Conservation (phyloP, 305 asterid genomes). For the Striga hermonthica region DNA sequence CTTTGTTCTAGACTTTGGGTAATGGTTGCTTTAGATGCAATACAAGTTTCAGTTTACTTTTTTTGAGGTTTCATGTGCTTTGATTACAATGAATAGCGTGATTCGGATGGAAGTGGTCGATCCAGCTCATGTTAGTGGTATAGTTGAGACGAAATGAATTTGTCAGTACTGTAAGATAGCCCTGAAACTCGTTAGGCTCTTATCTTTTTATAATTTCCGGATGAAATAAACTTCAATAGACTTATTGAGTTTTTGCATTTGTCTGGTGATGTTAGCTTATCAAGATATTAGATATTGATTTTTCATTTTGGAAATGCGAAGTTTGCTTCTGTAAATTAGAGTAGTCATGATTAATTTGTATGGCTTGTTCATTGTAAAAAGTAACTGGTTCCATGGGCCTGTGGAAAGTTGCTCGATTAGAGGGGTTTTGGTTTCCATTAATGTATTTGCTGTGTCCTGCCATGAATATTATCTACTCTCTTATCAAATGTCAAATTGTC, state of each 20-base stretch:
- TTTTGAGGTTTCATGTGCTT: neutral
- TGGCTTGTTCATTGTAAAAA: conserved; percentile 4
- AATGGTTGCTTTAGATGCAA: neutral
- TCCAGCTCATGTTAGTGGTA: conserved; percentile 17
- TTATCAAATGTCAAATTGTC: conserved; percentile 5
- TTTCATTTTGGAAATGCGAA: conserved; percentile 10
- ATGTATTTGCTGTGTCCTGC: neutral
- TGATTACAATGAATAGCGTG: conserved; percentile 12
- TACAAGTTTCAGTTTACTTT: neutral
- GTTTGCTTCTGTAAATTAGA: conserved; percentile 8
- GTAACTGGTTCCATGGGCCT: conserved; percentile 9
- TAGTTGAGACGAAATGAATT: conserved; percentile 7
- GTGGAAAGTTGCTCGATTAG: conserved; percentile 11
- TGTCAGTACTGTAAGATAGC: conserved; percentile 2
- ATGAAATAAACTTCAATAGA: neutral
- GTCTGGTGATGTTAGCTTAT: neutral
- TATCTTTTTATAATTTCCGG: neutral
- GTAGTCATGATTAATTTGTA: neutral
- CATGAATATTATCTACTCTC: conserved; percentile 3
- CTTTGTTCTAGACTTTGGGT: neutral
- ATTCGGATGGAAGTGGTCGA: conserved; percentile 8
- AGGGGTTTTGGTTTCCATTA: neutral
- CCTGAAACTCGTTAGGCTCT: conserved; percentile 12
- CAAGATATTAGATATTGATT: neutral
- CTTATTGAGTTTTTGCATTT: neutral